These are phyloP conservation scores for Talaromyces sp. DNA, from an alignment of 2,329 filamentous ascomycete species.

Conservation along the genomic window DNA sequence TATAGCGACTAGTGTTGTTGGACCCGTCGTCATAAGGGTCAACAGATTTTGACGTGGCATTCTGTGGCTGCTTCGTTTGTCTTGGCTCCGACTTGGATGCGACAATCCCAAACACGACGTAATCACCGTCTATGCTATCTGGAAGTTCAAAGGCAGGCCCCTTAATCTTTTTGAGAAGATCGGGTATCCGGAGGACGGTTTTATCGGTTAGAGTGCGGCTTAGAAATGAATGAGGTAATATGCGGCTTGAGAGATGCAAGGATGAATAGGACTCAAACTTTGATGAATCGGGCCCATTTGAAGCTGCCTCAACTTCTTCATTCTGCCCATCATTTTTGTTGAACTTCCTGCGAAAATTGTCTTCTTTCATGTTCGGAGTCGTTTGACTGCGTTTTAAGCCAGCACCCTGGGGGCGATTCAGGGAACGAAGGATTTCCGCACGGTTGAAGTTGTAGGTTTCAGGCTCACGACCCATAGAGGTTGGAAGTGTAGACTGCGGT, in stretches of 20 bases:
- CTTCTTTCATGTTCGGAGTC: conserved; percentile 31
- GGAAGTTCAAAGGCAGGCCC: conserved; percentile 77
- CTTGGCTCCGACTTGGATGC: conserved; percentile 85
- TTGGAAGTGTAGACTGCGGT: conserved; percentile 38
- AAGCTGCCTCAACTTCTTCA: conserved; percentile 17
- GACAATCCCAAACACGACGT: conserved; percentile 85
- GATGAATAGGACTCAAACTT: conserved; percentile 85
- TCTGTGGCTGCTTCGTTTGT: conserved; percentile 54
- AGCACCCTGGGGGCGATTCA: conserved; percentile 30
- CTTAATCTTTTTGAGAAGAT: conserved; percentile 79
- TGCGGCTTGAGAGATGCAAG: conserved; percentile 78
- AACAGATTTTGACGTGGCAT: conserved; percentile 42
- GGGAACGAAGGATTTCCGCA: conserved; percentile 59
- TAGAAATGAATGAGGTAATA: conserved; percentile 78
- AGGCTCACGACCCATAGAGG: conserved; percentile 54
- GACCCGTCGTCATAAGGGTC: conserved; percentile 58
- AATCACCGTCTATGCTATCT: conserved; percentile 80
- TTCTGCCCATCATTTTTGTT: conserved; percentile 19
- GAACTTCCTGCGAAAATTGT: conserved; percentile 19
- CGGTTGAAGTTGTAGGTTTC: conserved; percentile 61
- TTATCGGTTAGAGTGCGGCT: conserved; percentile 77
- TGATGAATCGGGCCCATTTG: conserved; percentile 53
- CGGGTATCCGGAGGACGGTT: conserved; percentile 75
- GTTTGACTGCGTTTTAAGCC: conserved; percentile 40
- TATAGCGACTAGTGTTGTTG: conserved; percentile 74